Evolutionary conservation across 768 basidiomycete genomes (phyloP).

Genomic region (Mycena haematopus): DNA sequence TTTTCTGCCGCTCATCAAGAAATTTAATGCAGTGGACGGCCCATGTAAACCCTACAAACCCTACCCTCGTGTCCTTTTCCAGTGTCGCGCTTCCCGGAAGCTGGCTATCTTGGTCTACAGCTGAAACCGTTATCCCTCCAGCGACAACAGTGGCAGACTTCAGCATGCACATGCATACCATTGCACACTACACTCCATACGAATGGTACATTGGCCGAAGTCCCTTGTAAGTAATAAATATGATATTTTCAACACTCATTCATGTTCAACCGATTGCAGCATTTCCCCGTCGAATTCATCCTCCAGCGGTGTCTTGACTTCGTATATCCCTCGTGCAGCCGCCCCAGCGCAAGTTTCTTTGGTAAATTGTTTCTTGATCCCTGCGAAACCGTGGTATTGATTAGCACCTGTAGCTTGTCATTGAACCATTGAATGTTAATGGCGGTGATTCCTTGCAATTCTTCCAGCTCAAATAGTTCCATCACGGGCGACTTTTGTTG

Average conservation of each 20-base stretch:
- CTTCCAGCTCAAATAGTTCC: conserved; percentile 17
- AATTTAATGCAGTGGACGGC: conserved; percentile 17
- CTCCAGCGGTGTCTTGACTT: conserved; percentile 16
- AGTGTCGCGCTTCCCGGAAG: conserved; percentile 15
- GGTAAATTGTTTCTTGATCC: conserved; percentile 16
- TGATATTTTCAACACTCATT: conserved; percentile 10
- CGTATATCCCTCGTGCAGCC: conserved; percentile 14
- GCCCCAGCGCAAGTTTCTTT: conserved; percentile 10
- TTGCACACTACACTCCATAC: conserved; percentile 16
- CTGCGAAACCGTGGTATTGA: conserved; percentile 10
- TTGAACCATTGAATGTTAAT: conserved; percentile 10
- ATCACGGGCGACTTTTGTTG: neutral
- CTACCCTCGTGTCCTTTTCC: conserved; percentile 18
- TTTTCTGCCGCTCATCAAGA: conserved; percentile 10
- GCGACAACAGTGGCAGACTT: neutral
- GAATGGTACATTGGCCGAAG: conserved; percentile 16
- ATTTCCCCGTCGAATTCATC: conserved; percentile 12
- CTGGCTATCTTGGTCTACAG: conserved; percentile 15
- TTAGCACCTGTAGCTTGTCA: conserved; percentile 14
- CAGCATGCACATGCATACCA: conserved; percentile 15
- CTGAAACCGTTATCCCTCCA: neutral
- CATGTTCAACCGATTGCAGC: conserved; percentile 17
- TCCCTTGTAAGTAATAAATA: conserved; percentile 17
- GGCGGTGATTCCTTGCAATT: conserved; percentile 18
- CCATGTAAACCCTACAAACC: conserved; percentile 16